A percentile compares a stretch with the other conserved stretches of the same genome.
Evolutionary conservation across 768 basidiomycete genomes (phyloP).

Genomic region (Mycena belliarum): DNA sequence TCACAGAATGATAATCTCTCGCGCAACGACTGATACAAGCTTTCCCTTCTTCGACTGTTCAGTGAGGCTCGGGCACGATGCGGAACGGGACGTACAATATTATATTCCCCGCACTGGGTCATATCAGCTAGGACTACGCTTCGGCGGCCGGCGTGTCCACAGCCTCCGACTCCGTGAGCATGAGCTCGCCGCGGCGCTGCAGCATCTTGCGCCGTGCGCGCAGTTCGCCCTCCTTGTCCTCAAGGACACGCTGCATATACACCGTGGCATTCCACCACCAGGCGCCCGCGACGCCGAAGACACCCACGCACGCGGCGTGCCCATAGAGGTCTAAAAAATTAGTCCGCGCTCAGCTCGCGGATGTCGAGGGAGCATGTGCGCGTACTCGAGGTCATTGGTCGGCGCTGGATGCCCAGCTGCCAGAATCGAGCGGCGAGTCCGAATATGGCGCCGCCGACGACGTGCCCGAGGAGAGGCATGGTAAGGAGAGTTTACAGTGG

Average conservation of each 20-base stretch:
- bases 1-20: conserved; percentile 5
- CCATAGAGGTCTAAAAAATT: conserved; percentile 62
- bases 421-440: conserved; percentile 84
- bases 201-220: conserved; percentile 40
- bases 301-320: conserved; percentile 67
- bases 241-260: conserved; percentile 42
- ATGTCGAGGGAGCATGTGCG: conserved; percentile 20
- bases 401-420: conserved; percentile 83
- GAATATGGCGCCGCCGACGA: conserved; percentile 78
- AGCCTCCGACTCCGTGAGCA: conserved; percentile 29
- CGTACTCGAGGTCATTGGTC: conserved; percentile 81
- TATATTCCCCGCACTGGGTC: conserved; percentile 20
- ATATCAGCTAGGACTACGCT: neutral
- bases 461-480: conserved; percentile 53
- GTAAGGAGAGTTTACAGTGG: conserved; percentile 39
- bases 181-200: conserved; percentile 35
- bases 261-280: conserved; percentile 31
- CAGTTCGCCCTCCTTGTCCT: conserved; percentile 64
- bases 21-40: conserved; percentile 8
- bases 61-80: neutral
- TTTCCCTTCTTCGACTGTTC: neutral
- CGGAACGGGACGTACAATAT: conserved; percentile 1
- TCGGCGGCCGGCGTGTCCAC: neutral
- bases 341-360: conserved; percentile 1
- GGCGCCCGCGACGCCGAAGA: conserved; percentile 76